phyloP scores from a whole-genome alignment of 2,329 filamentous ascomycete species.

The Pezicula rhizophila region DNA sequence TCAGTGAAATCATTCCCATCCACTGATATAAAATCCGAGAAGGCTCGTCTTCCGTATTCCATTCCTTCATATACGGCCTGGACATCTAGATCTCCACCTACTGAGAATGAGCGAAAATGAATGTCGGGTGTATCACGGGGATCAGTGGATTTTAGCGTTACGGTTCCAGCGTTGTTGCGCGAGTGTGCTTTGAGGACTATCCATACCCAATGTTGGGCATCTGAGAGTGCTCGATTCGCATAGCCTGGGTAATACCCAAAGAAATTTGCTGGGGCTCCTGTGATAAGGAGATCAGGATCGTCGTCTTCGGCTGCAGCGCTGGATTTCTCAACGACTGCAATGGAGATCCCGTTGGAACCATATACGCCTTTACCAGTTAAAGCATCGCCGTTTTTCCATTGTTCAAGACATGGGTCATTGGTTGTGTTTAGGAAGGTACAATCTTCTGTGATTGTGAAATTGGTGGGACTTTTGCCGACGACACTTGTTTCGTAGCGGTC shows the following conservation, averaged over 20 bases:
- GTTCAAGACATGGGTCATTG: slow-evolving; percentile 30
- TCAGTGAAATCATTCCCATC: slow-evolving; percentile 34
- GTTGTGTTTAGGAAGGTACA: slow-evolving; percentile 30
- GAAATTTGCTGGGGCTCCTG: slow-evolving; percentile 25
- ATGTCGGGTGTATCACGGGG: slow-evolving; percentile 60
- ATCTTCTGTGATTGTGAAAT: slow-evolving; percentile 30
- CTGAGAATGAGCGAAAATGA: slow-evolving; percentile 53
- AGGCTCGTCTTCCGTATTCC: slow-evolving; percentile 20
- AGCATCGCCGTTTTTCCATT: slow-evolving; percentile 15
- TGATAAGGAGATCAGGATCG: slow-evolving; percentile 33
- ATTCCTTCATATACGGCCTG: slow-evolving; percentile 14
- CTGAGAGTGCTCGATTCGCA: slow-evolving; percentile 28
- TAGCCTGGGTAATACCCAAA: slow-evolving; percentile 38
- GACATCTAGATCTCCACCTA: slow-evolving; percentile 28
- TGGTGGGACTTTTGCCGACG: slow-evolving; percentile 33
- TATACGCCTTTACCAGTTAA: slow-evolving; percentile 14
- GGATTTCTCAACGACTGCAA: slow-evolving; percentile 24
- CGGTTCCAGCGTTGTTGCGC: slow-evolving; percentile 55
- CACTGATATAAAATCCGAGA: slow-evolving; percentile 35
- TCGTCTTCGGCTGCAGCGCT: slow-evolving; percentile 30
- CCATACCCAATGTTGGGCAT: slow-evolving; percentile 32
- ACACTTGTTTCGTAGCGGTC: slow-evolving; percentile 47
- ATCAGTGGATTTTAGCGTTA: slow-evolving; percentile 53
- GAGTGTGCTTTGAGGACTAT: slow-evolving; percentile 55
- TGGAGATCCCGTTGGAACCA: slow-evolving; percentile 45